Percentiles rank a stretch among this genome's conserved stretches.
phyloP scores from a whole-genome alignment of 2,329 filamentous ascomycete genomes.

The Verticillium klebahnii region DNA sequence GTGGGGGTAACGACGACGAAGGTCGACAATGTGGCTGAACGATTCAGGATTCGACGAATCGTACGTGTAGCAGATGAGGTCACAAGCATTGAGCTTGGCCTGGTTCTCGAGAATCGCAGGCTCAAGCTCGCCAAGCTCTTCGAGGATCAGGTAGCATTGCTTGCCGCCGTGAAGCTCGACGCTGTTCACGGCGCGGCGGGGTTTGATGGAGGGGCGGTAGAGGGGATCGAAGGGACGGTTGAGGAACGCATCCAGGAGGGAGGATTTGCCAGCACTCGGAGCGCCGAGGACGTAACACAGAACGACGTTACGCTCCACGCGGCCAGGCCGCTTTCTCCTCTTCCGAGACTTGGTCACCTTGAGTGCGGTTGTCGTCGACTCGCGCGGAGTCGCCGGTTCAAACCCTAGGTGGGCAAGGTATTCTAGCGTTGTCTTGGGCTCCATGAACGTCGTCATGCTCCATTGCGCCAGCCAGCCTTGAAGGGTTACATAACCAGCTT shows the following conservation, averaged over 20 bases:
- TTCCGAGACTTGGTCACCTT: conserved; percentile 93
- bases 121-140: conserved; percentile 94
- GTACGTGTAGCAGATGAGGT: conserved; percentile 92
- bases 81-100: conserved; percentile 84
- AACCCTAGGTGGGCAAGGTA: conserved; percentile 97
- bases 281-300: conserved; percentile 89
- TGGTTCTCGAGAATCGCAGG: conserved; percentile 90
- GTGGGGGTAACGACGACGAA: conserved; percentile 74
- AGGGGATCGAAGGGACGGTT: conserved; percentile 79
- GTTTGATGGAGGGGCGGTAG: conserved; percentile 93
- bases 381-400: conserved; percentile 71
- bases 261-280: conserved; percentile 82
- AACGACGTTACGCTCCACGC: conserved; percentile 91
- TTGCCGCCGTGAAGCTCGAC: conserved; percentile 94
- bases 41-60: conserved; percentile 96
- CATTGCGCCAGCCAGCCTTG: conserved; percentile 98
- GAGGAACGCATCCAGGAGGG: conserved; percentile 85
- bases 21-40: conserved; percentile 82
- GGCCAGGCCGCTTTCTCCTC: conserved; percentile 71
- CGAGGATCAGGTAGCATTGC: conserved; percentile 93
- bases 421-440: conserved; percentile 89
- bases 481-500: conserved; percentile 89
- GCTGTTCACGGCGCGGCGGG: conserved; percentile 88
- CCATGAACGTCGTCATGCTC: conserved; percentile 99
- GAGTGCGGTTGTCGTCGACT: conserved; percentile 74